Evolutionary conservation across 1,284 basidiomycete genomes (phyloP).

Genomic region (Flammula alnicola): DNA sequence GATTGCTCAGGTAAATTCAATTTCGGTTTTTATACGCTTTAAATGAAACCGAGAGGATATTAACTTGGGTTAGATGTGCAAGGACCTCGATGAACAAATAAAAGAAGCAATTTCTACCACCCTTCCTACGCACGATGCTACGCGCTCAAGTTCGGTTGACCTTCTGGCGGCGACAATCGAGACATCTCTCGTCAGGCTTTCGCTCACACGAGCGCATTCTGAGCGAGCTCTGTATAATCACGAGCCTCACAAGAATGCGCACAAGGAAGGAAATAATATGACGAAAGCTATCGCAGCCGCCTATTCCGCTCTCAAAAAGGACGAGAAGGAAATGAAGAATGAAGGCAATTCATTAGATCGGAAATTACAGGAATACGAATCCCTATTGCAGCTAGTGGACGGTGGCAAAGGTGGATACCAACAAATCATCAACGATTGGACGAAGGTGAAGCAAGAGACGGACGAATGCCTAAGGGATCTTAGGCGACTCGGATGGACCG

Average conservation of each 20-base stretch:
- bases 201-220: conserved; percentile 45
- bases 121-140: conserved; percentile 18
- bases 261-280: conserved; percentile 28
- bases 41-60: not conserved
- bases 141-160: conserved; percentile 30
- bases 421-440: conserved; percentile 55
- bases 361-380: conserved; percentile 48
- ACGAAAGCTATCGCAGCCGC: conserved; percentile 39
- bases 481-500: conserved; percentile 53
- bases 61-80: conserved; percentile 11
- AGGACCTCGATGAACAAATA: conserved; percentile 14
- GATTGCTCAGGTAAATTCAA: conserved; percentile 11
- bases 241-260: conserved; percentile 23
- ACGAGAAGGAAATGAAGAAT: conserved; percentile 39
- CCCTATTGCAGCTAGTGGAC: conserved; percentile 45
- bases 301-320: conserved; percentile 38
- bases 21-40: not conserved
- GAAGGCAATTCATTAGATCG: conserved; percentile 44
- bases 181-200: conserved; percentile 50
- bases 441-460: conserved; percentile 47
- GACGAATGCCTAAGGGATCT: conserved; percentile 54
- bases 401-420: conserved; percentile 43
- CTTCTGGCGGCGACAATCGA: conserved; percentile 49
- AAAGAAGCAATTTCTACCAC: conserved; percentile 15
- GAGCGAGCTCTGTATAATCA: conserved; percentile 45